A percentile compares a stretch with the other conserved stretches of the same genome.
These are phyloP conservation scores for Starmera amethionina DNA, from an alignment of 805 yeast species.

Conservation along the genomic window DNA sequence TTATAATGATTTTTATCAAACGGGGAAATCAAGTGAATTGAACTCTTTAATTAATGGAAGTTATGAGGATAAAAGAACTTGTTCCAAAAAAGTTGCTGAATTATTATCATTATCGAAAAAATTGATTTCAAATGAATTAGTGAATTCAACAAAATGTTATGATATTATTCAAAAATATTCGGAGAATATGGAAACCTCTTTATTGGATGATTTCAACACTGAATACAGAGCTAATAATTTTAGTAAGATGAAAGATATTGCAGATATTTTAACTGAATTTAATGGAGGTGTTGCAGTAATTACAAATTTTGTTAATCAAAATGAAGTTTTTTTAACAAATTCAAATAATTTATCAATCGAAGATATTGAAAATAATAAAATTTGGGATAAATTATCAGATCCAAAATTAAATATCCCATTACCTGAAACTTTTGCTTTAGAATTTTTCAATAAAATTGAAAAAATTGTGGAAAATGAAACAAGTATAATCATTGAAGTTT, in stretches of 20 bases:
- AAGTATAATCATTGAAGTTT: slow-evolving; percentile 61
- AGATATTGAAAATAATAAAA: slow-evolving; percentile 30
- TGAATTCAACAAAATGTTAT: slow-evolving; percentile 28
- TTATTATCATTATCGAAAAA: slow-evolving; percentile 56
- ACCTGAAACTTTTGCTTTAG: slow-evolving; percentile 42
- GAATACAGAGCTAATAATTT: slow-evolving; percentile 66
- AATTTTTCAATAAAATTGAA: slow-evolving; percentile 44
- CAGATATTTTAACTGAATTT: slow-evolving; percentile 65
- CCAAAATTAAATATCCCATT: slow-evolving; percentile 41
- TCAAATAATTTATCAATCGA: slow-evolving; percentile 18
- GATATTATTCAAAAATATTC: slow-evolving; percentile 55
- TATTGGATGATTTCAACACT: slow-evolving; percentile 59
- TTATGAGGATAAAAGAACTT: slow-evolving; percentile 45
- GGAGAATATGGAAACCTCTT: slow-evolving; percentile 61
- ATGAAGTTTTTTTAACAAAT: slow-evolving; percentile 47
- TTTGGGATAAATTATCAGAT: slow-evolving; percentile 53
- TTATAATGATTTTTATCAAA: slow-evolving; percentile 62
- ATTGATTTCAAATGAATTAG: slow-evolving; percentile 44
- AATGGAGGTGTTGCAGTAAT: slow-evolving; percentile 82
- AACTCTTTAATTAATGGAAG: slow-evolving; percentile 45
- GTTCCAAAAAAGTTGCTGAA: slow-evolving; percentile 63
- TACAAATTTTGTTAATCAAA: slow-evolving; percentile 72
- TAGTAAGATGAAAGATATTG: slow-evolving; percentile 63
- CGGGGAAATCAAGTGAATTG: slow-evolving; percentile 39
- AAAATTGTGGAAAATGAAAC: slow-evolving; percentile 64